These are phyloP conservation scores for Hyphodiscus sp. DNA, from an alignment of 2,329 filamentous ascomycete genomes.

Conservation along the genomic window DNA sequence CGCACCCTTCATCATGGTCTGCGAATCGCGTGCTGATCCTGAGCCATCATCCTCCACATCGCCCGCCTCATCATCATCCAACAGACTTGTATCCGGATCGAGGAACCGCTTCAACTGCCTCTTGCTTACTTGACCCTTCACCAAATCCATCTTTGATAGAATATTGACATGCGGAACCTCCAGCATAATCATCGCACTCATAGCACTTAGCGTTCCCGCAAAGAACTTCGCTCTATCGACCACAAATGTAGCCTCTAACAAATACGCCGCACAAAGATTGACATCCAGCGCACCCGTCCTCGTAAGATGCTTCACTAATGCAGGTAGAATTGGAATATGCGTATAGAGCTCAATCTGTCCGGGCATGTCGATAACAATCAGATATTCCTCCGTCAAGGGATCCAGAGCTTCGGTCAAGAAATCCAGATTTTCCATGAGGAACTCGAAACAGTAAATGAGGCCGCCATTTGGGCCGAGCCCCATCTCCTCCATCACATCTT, in stretches of 20 bases:
- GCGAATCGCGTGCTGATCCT: slow-evolving; percentile 52
- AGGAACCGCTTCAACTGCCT: slow-evolving; percentile 86
- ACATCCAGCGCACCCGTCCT: slow-evolving; percentile 77
- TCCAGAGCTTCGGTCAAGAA: slow-evolving; percentile 83
- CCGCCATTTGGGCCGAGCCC: slow-evolving; percentile 86
- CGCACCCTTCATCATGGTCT: slow-evolving; percentile 71
- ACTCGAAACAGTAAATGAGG: slow-evolving; percentile 94
- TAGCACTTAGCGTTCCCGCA: slow-evolving; percentile 87
- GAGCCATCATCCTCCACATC: slow-evolving; percentile 40
- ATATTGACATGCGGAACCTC: slow-evolving; percentile 96
- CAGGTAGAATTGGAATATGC: slow-evolving; percentile 86
- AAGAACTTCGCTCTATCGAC: slow-evolving; percentile 97
- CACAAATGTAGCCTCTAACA: slow-evolving; percentile 93
- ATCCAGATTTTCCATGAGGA: slow-evolving; percentile 88
- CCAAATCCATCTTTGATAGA: slow-evolving; percentile 94
- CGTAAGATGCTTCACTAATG: slow-evolving; percentile 74
- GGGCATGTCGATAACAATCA: slow-evolving; percentile 98
- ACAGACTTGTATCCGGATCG: slow-evolving; percentile 73
- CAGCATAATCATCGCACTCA: slow-evolving; percentile 99
- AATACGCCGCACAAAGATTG: slow-evolving; percentile 85
- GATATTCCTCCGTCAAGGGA: slow-evolving; percentile 83
- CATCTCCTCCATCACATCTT: slow-evolving; percentile 96
- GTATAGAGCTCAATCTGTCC: slow-evolving; percentile 99
- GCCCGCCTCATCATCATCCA: slow-evolving; percentile 66
- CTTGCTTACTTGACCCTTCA: slow-evolving; percentile 82